These are phyloP conservation scores for Trichothecium roseum DNA, from an alignment of 2,329 filamentous ascomycete genomes.

Conservation along the genomic window DNA sequence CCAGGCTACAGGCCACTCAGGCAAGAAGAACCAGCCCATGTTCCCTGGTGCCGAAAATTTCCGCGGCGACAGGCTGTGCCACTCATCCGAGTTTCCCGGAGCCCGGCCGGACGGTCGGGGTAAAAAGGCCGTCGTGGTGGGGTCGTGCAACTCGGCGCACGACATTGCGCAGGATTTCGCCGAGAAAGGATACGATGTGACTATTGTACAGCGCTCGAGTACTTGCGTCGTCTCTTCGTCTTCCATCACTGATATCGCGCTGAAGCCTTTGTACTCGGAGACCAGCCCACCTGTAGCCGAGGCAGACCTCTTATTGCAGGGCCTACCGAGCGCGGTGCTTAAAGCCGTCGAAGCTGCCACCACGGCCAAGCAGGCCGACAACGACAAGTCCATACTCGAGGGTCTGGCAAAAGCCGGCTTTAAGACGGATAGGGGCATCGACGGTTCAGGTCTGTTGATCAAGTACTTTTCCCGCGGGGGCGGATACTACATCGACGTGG, in stretches of 20 bases:
- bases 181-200: constrained; percentile 56
- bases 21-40: constrained; percentile 49
- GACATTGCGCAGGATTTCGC: constrained; percentile 60
- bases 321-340: constrained; percentile 28
- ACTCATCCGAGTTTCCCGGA: constrained; percentile 49
- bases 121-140: constrained; percentile 55
- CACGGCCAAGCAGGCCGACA: constrained; percentile 7
- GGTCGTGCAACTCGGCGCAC: constrained; percentile 57
- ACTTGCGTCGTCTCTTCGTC: constrained; percentile 52
- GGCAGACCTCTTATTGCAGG: constrained; percentile 50
- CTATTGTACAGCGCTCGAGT: constrained; percentile 57
- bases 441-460: constrained; percentile 44
- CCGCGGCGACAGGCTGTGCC: constrained; percentile 47
- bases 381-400: constrained; percentile 26
- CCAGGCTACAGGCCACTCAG: constrained; percentile 58
- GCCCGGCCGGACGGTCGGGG: constrained; percentile 33
- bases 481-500: constrained; percentile 63
- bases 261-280: constrained; percentile 41
- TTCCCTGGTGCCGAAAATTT: constrained; percentile 49
- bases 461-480: constrained; percentile 58
- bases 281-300: constrained; percentile 52
- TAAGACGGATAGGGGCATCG: constrained; percentile 45
- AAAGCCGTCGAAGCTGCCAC: neutral
- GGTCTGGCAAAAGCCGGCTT: constrained; percentile 48
- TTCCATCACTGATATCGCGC: constrained; percentile 37